A percentile compares a stretch with the other conserved stretches of the same genome.
Evolutionary conservation across 2,329 filamentous ascomycete species (phyloP).

Genomic region (Diaporthe citri): DNA sequence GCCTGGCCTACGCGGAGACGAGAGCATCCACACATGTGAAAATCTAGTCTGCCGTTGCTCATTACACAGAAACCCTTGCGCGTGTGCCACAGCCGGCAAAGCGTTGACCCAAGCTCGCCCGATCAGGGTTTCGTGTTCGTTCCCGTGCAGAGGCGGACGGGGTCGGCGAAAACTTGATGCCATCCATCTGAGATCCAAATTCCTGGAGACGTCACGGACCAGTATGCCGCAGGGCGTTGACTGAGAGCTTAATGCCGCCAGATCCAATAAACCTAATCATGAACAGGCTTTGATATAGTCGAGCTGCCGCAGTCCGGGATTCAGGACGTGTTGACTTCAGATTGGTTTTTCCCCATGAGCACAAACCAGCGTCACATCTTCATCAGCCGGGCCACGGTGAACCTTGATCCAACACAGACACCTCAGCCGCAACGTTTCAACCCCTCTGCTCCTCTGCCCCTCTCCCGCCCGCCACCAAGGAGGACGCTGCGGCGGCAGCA

Average conservation of each 20-base stretch:
- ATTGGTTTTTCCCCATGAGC: background rate
- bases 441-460: background rate
- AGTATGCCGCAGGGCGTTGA: background rate
- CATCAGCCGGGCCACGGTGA: background rate
- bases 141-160: background rate
- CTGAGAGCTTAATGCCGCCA: background rate
- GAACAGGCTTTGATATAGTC: slow-evolving; percentile 13
- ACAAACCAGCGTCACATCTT: slow-evolving; percentile 9
- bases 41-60: background rate
- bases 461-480: background rate
- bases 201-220: background rate
- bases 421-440: slow-evolving; percentile 11
- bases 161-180: background rate
- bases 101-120: background rate
- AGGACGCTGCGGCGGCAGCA: background rate
- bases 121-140: background rate
- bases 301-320: background rate
- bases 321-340: slow-evolving; percentile 12
- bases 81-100: background rate
- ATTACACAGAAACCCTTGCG: background rate
- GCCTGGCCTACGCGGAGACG: background rate
- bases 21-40: background rate
- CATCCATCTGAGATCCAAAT: background rate
- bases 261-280: background rate
- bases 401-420: slow-evolving; percentile 14